phyloP scores from a whole-genome alignment of 2,329 filamentous ascomycete species.

The Harringtonia aguacate region DNA sequence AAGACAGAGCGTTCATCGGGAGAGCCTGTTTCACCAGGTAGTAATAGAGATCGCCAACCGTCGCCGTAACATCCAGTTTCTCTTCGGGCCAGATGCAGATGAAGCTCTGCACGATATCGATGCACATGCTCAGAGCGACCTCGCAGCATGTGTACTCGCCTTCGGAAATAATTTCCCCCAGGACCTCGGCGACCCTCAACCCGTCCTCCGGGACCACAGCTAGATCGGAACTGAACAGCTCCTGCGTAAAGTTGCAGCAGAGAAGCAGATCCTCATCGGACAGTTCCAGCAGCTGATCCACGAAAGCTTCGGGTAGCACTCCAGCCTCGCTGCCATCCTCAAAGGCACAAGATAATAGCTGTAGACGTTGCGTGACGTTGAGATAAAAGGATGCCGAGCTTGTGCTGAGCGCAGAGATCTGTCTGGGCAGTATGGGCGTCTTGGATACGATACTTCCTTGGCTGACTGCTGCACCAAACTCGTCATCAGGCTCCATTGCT shows the following conservation, averaged over 20 bases:
- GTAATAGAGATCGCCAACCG: constrained; percentile 65
- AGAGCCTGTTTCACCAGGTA: constrained; percentile 63
- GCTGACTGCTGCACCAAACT: constrained; percentile 50
- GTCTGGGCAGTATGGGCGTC: constrained; percentile 32
- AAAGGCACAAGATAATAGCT: constrained; percentile 31
- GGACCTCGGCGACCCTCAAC: constrained; percentile 33
- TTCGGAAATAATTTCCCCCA: constrained; percentile 40
- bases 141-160: constrained; percentile 65
- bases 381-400: constrained; percentile 35
- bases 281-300: constrained; percentile 38
- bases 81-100: constrained; percentile 52
- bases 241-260: constrained; percentile 36
- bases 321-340: constrained; percentile 33
- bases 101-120: constrained; percentile 57
- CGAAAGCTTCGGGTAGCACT: constrained; percentile 36
- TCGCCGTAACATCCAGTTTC: constrained; percentile 48
- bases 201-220: constrained; percentile 36
- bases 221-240: constrained; percentile 44
- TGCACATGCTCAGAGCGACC: constrained; percentile 53
- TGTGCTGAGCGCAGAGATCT: constrained; percentile 28
- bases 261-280: constrained; percentile 42
- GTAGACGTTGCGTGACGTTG: constrained; percentile 34
- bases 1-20: constrained; percentile 57
- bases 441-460: constrained; percentile 27
- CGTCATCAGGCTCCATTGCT: constrained; percentile 57